Conservation (phyloP, 2,329 filamentous ascomycete species). For the Cladophialophora psammophila region DNA sequence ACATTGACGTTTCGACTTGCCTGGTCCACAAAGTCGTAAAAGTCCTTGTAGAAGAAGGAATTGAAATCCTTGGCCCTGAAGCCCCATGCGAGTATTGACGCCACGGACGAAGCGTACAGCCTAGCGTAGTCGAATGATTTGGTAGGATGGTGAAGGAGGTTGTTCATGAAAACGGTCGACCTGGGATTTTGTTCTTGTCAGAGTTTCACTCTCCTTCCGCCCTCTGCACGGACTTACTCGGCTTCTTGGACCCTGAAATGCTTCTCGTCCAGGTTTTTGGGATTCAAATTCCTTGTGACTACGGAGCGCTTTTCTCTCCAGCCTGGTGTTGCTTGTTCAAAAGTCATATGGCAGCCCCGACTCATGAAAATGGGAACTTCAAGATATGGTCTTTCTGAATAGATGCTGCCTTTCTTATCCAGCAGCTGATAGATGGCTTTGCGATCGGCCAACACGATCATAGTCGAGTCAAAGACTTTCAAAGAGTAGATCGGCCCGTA, state of each 20-base stretch:
- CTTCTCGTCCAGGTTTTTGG: slow-evolving; percentile 52
- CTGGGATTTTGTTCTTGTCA: background rate
- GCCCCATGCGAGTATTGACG: slow-evolving; percentile 19
- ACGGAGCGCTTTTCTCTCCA: slow-evolving; percentile 41
- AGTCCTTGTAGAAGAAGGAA: slow-evolving; percentile 33
- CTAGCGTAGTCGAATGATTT: slow-evolving; percentile 24
- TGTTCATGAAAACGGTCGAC: slow-evolving; percentile 28
- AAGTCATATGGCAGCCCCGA: slow-evolving; percentile 28
- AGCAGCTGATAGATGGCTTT: slow-evolving; percentile 52
- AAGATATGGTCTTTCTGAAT: slow-evolving; percentile 50
- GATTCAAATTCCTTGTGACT: slow-evolving; percentile 54
- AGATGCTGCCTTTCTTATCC: slow-evolving; percentile 55
- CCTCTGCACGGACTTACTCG: slow-evolving; percentile 31
- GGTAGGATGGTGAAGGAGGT: slow-evolving; percentile 23
- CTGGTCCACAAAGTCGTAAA: slow-evolving; percentile 31
- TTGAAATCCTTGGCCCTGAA: slow-evolving; percentile 29
- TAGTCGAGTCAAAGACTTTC: slow-evolving; percentile 52
- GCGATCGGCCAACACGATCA: slow-evolving; percentile 52
- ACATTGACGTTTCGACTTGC: slow-evolving; percentile 5
- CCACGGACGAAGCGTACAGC: slow-evolving; percentile 28
- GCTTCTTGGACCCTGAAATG: slow-evolving; percentile 36
- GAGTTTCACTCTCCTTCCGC: background rate
- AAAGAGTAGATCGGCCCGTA: slow-evolving; percentile 54
- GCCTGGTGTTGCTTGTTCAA: slow-evolving; percentile 30
- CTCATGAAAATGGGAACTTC: slow-evolving; percentile 33